Conservation (phyloP, 352 stramenopile genomes). For the Pythium periplocum region DNA sequence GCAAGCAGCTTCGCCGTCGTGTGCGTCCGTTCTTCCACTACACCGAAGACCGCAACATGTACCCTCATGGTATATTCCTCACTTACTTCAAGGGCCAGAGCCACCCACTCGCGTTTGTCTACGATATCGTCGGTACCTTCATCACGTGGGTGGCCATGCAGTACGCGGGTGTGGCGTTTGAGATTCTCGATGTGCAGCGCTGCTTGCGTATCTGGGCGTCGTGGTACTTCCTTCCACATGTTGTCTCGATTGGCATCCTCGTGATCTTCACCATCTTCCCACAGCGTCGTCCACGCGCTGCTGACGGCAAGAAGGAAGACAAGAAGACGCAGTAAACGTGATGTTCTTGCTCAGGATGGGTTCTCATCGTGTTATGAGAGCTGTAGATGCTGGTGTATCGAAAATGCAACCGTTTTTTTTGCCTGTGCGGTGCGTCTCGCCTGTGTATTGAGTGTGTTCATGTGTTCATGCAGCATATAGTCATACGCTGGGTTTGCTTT, state of each 20-base stretch:
- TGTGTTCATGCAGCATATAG: too few relatives aligned
- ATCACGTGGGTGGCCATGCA: constrained; percentile 84
- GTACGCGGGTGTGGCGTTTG: constrained; percentile 81
- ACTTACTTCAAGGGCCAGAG: constrained; percentile 72
- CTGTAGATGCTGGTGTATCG: too few relatives aligned
- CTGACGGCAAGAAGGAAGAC: constrained; percentile 5
- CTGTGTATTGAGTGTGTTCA: too few relatives aligned
- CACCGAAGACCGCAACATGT: constrained; percentile 72
- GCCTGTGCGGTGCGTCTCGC: too few relatives aligned
- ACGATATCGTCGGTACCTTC: constrained; percentile 66
- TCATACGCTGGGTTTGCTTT: too few relatives aligned
- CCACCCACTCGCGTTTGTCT: constrained; percentile 71
- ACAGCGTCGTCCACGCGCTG: constrained; percentile 24
- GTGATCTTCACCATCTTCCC: constrained; percentile 59
- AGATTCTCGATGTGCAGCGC: constrained; percentile 74
- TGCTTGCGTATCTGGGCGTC: constrained; percentile 73
- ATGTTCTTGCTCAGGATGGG: too few relatives aligned
- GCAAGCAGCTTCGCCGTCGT: constrained; percentile 73
- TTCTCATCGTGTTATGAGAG: too few relatives aligned
- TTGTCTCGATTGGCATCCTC: constrained; percentile 52
- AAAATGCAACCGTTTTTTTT: too few relatives aligned
- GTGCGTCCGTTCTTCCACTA: constrained; percentile 81
- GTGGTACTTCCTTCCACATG: constrained; percentile 79
- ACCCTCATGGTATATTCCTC: constrained; percentile 76
- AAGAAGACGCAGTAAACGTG: constrained; percentile 39